These are phyloP conservation scores for Volvox reticuliferus DNA, from an alignment of 139 green algal genomes.

Conservation along the genomic window DNA sequence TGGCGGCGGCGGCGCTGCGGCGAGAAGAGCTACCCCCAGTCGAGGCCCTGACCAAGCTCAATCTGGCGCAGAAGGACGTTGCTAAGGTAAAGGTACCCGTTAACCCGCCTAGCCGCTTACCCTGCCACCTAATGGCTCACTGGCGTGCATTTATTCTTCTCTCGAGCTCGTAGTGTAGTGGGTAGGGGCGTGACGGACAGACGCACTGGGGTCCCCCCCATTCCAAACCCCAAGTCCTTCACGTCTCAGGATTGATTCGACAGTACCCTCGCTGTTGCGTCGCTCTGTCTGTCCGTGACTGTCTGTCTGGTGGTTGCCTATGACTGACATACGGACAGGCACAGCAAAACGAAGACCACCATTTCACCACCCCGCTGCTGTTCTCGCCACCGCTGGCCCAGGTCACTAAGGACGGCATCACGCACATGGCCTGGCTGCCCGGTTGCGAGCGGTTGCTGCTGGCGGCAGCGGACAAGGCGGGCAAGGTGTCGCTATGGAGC, in stretches of 20 bases:
- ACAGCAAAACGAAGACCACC: too few relatives aligned
- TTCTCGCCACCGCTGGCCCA: not conserved
- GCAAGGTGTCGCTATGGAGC: slow-evolving; percentile 53
- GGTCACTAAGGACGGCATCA: slow-evolving; percentile 48
- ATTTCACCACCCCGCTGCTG: too few relatives aligned
- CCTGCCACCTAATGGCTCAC: not conserved
- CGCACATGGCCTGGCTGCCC: slow-evolving; percentile 44
- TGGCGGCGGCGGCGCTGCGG: not conserved
- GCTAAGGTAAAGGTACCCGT: slow-evolving; percentile 28
- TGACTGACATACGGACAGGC: not conserved
- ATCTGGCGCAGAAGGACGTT: slow-evolving; percentile 31
- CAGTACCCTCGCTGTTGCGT: too few relatives aligned
- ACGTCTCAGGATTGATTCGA: too few relatives aligned
- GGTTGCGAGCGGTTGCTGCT: slow-evolving; percentile 37
- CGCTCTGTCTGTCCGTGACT: too few relatives aligned
- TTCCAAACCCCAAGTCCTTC: too few relatives aligned
- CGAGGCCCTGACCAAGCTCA: not conserved
- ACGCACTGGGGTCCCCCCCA: too few relatives aligned
- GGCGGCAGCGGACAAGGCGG: slow-evolving; percentile 56
- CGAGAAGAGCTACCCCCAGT: not conserved
- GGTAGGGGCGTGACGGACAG: too few relatives aligned
- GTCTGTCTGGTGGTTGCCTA: too few relatives aligned
- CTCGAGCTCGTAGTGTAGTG: too few relatives aligned
- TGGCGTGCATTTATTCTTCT: too few relatives aligned
- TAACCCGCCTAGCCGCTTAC: not conserved